phyloP scores from a whole-genome alignment of 495 filamentous ascomycete genomes.

The Aspergillus taichungensis region DNA sequence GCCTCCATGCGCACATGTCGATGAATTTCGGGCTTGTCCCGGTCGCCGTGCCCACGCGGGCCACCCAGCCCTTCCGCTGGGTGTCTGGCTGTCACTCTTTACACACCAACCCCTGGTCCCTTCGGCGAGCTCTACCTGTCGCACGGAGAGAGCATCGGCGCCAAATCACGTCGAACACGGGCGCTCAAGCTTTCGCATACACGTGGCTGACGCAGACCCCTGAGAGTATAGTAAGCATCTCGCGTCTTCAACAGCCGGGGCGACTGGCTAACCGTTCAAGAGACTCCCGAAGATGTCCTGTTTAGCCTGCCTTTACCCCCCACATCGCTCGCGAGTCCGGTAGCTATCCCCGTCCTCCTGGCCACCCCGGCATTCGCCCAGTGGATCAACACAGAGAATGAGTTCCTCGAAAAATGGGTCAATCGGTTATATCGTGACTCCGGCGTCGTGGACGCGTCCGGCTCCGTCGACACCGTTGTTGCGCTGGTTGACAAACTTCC shows the following conservation, averaged over 20 bases:
- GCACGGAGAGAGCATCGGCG: too few species aligned
- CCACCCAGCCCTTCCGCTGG: constrained; percentile 3
- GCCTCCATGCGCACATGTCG: constrained; percentile 15
- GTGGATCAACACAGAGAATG: constrained; percentile 26
- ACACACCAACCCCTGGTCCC: background rate
- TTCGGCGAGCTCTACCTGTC: background rate
- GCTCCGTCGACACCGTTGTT: constrained; percentile 19
- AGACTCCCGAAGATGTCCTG: constrained; percentile 29
- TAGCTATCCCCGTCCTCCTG: constrained; percentile 26
- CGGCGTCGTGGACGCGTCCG: background rate
- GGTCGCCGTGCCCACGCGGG: constrained; percentile 11
- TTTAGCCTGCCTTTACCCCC: constrained; percentile 18
- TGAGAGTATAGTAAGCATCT: constrained; percentile 22
- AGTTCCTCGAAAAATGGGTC: constrained; percentile 26
- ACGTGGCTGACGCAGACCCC: constrained; percentile 35
- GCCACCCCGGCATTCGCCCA: constrained; percentile 32
- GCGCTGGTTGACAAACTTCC: constrained; percentile 35
- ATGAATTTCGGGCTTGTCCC: constrained; percentile 8
- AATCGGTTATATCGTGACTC: constrained; percentile 14
- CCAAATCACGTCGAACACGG: background rate
- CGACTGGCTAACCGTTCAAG: constrained; percentile 8
- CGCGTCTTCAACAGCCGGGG: background rate
- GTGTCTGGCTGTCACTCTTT: constrained; percentile 2
- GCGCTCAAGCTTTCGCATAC: constrained; percentile 16
- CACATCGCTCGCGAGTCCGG: constrained; percentile 1